phyloP scores from a whole-genome alignment of 768 basidiomycete species.

The Lenzites betulinus region DNA sequence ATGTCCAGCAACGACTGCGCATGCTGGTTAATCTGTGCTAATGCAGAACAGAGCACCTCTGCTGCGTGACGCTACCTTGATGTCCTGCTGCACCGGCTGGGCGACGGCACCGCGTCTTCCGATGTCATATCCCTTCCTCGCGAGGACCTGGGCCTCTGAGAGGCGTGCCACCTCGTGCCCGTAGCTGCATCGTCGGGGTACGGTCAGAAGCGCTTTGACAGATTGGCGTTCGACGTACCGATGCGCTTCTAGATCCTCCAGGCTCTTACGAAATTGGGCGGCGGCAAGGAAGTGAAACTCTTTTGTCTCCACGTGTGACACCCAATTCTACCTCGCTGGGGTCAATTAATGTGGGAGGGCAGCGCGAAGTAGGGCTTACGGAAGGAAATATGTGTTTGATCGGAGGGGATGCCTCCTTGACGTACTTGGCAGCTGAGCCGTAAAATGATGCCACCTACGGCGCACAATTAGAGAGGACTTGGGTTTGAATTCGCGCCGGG shows the following conservation, averaged over 20 bases:
- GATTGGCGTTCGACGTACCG: slow-evolving; percentile 43
- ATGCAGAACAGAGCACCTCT: too few relatives aligned
- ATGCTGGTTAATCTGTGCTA: neutral
- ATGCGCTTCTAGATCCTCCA: slow-evolving; percentile 83
- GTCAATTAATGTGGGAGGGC: neutral
- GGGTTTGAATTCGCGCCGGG: neutral
- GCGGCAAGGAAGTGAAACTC: slow-evolving; percentile 84
- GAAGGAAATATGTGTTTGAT: slow-evolving; percentile 53
- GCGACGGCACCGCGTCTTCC: slow-evolving; percentile 66
- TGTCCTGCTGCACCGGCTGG: slow-evolving; percentile 69
- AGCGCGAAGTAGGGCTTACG: slow-evolving; percentile 40
- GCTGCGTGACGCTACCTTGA: slow-evolving; percentile 54
- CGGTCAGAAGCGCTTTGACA: slow-evolving; percentile 11
- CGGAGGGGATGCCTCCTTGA: slow-evolving; percentile 46
- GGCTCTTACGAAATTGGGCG: slow-evolving; percentile 83
- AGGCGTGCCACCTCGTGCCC: slow-evolving; percentile 86
- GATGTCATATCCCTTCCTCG: slow-evolving; percentile 69
- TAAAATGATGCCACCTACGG: slow-evolving; percentile 67
- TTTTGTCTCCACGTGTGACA: slow-evolving; percentile 82
- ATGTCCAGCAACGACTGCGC: slow-evolving; percentile 75
- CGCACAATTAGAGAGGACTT: neutral
- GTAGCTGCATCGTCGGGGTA: slow-evolving; percentile 54
- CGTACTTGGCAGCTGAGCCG: slow-evolving; percentile 44
- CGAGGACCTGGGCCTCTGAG: slow-evolving; percentile 60
- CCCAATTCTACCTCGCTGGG: slow-evolving; percentile 59